Conservation (phyloP, 176 grass and related monocot species). For the Oryza punctata region DNA sequence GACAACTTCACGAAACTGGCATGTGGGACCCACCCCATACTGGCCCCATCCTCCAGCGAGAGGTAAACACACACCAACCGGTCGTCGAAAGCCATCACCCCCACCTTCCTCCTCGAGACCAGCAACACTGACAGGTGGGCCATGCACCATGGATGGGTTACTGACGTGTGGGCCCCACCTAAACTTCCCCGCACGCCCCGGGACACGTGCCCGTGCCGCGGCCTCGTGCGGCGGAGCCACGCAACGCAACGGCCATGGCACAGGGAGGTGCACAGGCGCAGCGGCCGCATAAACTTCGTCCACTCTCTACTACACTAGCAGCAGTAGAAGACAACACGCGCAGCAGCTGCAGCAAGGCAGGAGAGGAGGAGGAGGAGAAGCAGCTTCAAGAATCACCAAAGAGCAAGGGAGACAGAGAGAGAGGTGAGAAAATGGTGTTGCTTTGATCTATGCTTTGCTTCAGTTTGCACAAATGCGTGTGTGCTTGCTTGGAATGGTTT, state of each 20-base stretch:
- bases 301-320: neutral
- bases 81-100: neutral
- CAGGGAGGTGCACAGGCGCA: slow-evolving; percentile 32
- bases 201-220: slow-evolving; percentile 40
- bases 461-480: neutral
- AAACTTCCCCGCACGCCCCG: neutral
- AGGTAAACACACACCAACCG: neutral
- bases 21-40: rapidly evolving
- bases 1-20: rapidly evolving
- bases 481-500: too few species aligned
- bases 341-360: neutral
- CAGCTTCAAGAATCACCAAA: neutral
- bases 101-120: slow-evolving; percentile 26
- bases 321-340: neutral
- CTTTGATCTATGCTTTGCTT: neutral
- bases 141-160: too few species aligned
- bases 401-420: neutral
- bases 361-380: neutral
- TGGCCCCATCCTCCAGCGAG: neutral
- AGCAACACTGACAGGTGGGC: slow-evolving; percentile 15
- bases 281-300: slow-evolving; percentile 23
- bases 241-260: neutral
- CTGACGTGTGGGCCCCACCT: slow-evolving; percentile 3
- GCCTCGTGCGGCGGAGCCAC: slow-evolving; percentile 36
- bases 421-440: slow-evolving; percentile 30